Base-by-base conservation (phyloP, 306 rosid genomes). In the Crotalaria pallida region DNA sequence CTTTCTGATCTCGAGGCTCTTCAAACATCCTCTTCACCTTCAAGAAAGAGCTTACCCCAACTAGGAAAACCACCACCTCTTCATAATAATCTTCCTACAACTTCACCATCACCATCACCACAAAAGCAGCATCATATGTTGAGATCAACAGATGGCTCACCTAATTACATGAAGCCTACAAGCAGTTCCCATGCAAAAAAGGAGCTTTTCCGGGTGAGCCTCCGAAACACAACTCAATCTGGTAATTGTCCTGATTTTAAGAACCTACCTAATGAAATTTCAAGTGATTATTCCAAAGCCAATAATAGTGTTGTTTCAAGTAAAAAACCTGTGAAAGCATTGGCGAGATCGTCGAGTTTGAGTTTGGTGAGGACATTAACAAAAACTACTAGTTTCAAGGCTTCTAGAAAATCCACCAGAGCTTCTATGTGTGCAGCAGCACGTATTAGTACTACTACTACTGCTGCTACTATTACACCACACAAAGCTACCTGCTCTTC, bases 121-220 rank as follows among this genome's bases (percentile, higher is more conserved):
- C 69, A 69, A 66, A 84, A 75, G 86, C 85, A 77, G 77, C 79
- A 75, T 16, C 73, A 85, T 62, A 11, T 71, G 60, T 26, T 61
- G 60, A 78, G 51, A 77, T 38, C 79, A 9, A 50, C 50, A 21
- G 80, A 84, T 33, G 88, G 81, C 13, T 89, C 95, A 8, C 97
- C 99, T 8, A 91, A 91, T 80, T 94, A 94, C 81, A 94, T 94
- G 99, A 94, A 94, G 74, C 82, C 97, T n/a, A 94, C 99, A 56
- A 88, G 91, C 80, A 91, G 96, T 71, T 91, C 87, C 22, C 84
- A 84, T 77, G 94, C 98, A 19, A 92, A 86, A 79, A 89, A 87
- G 78, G 97, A 91, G 47, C 82, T 82, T 58, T 83, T 82, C 52
- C 86, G 65, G 70, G 92, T 84, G 58, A 84, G 88, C 79, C 65